Evolutionary conservation across 2,329 filamentous ascomycete genomes (phyloP).

Genomic region (Alternaria infectoria): DNA sequence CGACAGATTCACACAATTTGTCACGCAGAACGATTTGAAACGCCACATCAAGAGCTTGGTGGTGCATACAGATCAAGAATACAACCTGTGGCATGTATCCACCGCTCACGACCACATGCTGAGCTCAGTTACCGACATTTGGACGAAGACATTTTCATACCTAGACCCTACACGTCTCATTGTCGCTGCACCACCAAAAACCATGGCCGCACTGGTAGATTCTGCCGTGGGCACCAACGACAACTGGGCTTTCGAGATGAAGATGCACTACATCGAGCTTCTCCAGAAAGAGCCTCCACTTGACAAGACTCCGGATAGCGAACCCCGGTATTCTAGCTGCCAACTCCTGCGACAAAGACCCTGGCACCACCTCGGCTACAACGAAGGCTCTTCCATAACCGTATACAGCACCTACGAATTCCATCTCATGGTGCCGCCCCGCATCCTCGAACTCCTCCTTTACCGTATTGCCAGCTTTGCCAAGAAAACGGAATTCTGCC

Average conservation of each 20-base stretch:
- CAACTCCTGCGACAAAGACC: constrained; percentile 64
- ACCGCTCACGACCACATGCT: constrained; percentile 44
- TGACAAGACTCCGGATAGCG: constrained; percentile 9
- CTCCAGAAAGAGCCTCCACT: constrained; percentile 18
- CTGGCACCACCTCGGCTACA: constrained; percentile 71
- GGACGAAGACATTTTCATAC: constrained; percentile 33
- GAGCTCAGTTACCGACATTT: constrained; percentile 58
- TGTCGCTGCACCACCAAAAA: constrained; percentile 63
- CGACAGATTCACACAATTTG: constrained; percentile 24
- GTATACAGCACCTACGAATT: constrained; percentile 76
- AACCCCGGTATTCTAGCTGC: constrained; percentile 25
- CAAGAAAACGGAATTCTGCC: constrained; percentile 31
- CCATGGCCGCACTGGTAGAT: constrained; percentile 66
- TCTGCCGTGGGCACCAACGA: constrained; percentile 64
- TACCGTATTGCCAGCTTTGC: constrained; percentile 35
- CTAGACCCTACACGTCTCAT: constrained; percentile 44
- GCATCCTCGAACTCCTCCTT: constrained; percentile 62
- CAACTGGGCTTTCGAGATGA: constrained; percentile 68
- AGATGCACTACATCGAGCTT: constrained; percentile 65
- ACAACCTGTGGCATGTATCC: constrained; percentile 39
- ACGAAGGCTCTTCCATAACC: constrained; percentile 76
- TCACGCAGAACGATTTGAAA: constrained; percentile 30
- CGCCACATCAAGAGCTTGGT: constrained; percentile 57
- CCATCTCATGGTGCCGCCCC: constrained; percentile 68
- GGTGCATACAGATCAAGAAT: constrained; percentile 51